Evolutionary conservation across 495 filamentous ascomycete genomes (phyloP).

Genomic region (Aspergillus bridgeri): DNA sequence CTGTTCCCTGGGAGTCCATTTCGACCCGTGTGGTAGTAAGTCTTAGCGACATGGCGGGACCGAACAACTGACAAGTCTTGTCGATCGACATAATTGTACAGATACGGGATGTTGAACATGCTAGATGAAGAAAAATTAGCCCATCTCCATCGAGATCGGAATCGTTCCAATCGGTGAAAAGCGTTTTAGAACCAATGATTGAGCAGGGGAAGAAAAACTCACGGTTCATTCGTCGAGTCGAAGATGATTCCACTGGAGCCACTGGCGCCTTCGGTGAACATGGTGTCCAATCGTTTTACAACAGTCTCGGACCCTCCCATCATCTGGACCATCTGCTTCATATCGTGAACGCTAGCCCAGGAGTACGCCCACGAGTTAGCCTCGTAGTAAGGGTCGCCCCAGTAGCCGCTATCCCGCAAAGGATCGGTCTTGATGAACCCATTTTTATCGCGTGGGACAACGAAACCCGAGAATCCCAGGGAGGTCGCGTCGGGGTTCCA

Average conservation of each 20-base stretch:
- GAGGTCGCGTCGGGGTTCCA: constrained; percentile 59
- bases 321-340: constrained; percentile 52
- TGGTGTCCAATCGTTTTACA: constrained; percentile 37
- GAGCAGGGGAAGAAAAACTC: constrained; percentile 14
- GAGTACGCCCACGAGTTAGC: constrained; percentile 67
- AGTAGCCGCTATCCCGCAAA: constrained; percentile 53
- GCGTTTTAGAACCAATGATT: not conserved
- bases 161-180: not conserved
- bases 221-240: constrained; percentile 67
- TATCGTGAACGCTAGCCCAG: constrained; percentile 67
- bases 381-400: constrained; percentile 62
- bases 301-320: constrained; percentile 49
- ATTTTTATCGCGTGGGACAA: constrained; percentile 54
- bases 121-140: constrained; percentile 19
- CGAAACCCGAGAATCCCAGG: constrained; percentile 59
- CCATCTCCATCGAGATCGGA: not conserved
- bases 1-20: constrained; percentile 55
- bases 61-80: constrained; percentile 50
- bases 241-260: constrained; percentile 57
- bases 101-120: constrained; percentile 65
- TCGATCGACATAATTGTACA: constrained; percentile 64
- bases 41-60: constrained; percentile 37
- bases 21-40: constrained; percentile 32
- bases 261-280: constrained; percentile 46
- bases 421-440: constrained; percentile 62